Base-by-base conservation (phyloP, 164 flowering plant species). In the Pachysandra terminalis region DNA sequence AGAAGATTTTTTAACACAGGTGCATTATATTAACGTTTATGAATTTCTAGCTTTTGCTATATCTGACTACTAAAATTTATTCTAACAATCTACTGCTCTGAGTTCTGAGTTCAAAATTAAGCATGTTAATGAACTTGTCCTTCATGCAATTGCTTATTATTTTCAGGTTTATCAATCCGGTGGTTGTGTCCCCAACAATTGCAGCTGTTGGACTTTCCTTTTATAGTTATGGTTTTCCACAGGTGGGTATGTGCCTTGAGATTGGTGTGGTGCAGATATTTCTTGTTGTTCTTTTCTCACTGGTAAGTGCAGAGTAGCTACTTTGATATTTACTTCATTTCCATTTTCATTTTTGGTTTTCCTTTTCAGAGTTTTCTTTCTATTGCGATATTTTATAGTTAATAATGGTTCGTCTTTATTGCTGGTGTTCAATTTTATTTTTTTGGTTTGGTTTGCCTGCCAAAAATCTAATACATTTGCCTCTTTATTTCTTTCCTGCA, bases 141-240 rank as follows among this genome's bases (percentile, higher is more conserved):
- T 64, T 53, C 3, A 24, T 68, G 64, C 61, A 63, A 56, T 61
- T 67, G 24, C 40, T 60, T 66, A 56, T 62, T 41, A 58, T 63
- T 76, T 69, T 66, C 89, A 93, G 98, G 85, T 79, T 91, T 76
- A 89, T 95, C 67, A 89, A 91, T 78, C 99, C 99, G 35, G 99
- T 95, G 65, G 99, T 95, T 79, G 94, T 95, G 66, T 72, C 99
- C 75, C 98, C 99, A 59, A 95, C 99, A 23, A 71, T 95, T 70
- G 97, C 99, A 67, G 99, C 99, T 63, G 94, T 95, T 73, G 99
- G 99, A 28, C 99, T 95, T 71, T 95, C 99, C 17, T 95, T 95
- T 80, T 95, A 84, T 63, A 88, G 94, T 83, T 92, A 95, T 81
- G 99, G 99, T 64, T 92, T 95, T 69, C 91, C 99, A 45, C 84